These are phyloP conservation scores for Neurospora sp. DNA, from an alignment of 495 filamentous ascomycete species.

Conservation along the genomic window DNA sequence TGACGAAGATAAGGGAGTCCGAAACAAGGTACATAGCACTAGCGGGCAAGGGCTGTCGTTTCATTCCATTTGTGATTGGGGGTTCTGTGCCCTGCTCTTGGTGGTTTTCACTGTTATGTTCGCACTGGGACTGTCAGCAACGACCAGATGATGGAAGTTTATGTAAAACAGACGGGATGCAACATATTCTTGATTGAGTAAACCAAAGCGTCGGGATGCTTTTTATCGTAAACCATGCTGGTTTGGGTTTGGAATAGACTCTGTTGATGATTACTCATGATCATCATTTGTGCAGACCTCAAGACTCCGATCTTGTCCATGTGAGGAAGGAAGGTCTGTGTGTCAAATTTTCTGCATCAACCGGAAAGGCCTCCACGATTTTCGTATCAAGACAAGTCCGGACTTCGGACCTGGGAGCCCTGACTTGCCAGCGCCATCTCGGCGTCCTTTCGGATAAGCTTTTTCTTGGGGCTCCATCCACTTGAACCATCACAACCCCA, in stretches of 20 bases:
- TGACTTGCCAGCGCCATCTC: neutral
- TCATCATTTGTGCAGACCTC: neutral
- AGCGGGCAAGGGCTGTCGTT: neutral
- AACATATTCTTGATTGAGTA: neutral
- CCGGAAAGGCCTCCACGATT: neutral
- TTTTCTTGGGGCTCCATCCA: neutral
- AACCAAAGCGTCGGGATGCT: neutral
- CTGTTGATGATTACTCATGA: neutral
- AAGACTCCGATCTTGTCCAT: neutral
- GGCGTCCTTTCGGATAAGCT: neutral
- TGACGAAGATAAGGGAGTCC: neutral
- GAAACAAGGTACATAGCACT: neutral
- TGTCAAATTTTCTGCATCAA: neutral
- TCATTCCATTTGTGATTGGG: neutral
- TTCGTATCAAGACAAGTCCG: neutral
- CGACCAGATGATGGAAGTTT: neutral
- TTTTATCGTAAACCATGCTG: neutral
- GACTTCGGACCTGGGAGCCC: neutral
- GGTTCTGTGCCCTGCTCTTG: neutral
- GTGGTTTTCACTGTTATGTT: neutral
- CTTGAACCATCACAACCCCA: neutral
- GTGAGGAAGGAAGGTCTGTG: neutral
- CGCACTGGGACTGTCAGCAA: neutral
- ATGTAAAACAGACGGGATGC: neutral
- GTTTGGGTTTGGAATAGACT: neutral